Conservation (phyloP, 2,329 filamentous ascomycete species). For the Thelonectria olida region DNA sequence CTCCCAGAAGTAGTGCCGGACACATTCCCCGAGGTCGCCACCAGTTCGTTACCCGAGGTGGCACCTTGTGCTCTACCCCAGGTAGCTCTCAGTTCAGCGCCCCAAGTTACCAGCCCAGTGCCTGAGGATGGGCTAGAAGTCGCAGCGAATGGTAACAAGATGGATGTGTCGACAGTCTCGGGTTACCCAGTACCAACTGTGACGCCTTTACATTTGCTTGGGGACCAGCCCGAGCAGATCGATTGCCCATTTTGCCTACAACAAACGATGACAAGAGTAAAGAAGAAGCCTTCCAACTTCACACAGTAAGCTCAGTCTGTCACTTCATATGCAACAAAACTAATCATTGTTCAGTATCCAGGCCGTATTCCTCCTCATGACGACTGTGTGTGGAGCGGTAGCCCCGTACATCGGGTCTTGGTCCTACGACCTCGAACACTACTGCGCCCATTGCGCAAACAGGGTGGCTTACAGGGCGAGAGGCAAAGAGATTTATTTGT, state of each 20-base stretch:
- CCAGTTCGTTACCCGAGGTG: background rate
- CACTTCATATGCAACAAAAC: background rate
- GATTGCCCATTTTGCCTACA: slow-evolving; percentile 22
- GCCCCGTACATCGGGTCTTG: slow-evolving; percentile 7
- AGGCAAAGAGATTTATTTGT: slow-evolving; percentile 21
- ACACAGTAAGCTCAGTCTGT: slow-evolving; percentile 12
- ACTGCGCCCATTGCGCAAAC: slow-evolving; percentile 9
- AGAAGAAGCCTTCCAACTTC: slow-evolving; percentile 20
- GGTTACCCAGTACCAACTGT: background rate
- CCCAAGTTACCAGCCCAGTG: background rate
- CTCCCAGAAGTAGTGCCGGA: background rate
- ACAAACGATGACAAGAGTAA: slow-evolving; percentile 14
- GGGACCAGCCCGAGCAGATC: slow-evolving; percentile 18
- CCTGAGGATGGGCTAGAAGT: background rate
- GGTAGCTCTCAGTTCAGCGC: background rate
- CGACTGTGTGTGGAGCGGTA: slow-evolving; percentile 12
- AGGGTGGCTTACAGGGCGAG: slow-evolving; percentile 14
- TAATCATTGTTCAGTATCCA: background rate
- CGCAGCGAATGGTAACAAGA: background rate
- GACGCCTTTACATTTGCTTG: slow-evolving; percentile 19
- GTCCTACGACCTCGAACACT: slow-evolving; percentile 23
- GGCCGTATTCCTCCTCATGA: slow-evolving; percentile 8
- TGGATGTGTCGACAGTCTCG: slow-evolving; percentile 2
- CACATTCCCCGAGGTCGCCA: background rate
- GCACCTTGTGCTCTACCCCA: background rate